Evolutionary conservation across 2,329 filamentous ascomycete genomes (phyloP).

Genomic region (Dendrostoma leiphaemia): DNA sequence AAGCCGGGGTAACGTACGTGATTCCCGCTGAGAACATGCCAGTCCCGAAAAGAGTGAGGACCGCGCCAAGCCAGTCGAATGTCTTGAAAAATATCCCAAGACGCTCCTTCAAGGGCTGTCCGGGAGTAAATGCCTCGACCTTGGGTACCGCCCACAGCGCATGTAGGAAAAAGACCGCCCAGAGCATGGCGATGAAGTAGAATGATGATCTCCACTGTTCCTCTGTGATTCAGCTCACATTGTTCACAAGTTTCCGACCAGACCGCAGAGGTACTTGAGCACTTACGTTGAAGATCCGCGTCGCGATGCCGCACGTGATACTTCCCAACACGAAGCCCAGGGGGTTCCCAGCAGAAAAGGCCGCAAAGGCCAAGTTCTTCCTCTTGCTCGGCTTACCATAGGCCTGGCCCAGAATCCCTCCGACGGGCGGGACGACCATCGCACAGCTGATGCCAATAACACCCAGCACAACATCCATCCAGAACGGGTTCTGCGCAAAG

Average conservation of each 20-base stretch:
- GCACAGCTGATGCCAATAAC: conserved; percentile 64
- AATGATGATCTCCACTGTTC: conserved; percentile 60
- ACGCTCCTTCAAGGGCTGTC: conserved; percentile 36
- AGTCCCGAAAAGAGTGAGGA: conserved; percentile 62
- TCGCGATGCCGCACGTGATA: conserved; percentile 61
- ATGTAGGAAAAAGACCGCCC: conserved; percentile 55
- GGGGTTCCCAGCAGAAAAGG: conserved; percentile 47
- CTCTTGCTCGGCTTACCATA: conserved; percentile 59
- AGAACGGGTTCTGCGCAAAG: conserved; percentile 57
- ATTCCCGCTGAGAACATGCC: conserved; percentile 63
- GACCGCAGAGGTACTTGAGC: background rate
- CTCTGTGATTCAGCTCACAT: background rate
- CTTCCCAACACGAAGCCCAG: conserved; percentile 41
- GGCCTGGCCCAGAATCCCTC: conserved; percentile 61
- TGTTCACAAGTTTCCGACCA: background rate
- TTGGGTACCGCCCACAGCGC: conserved; percentile 62
- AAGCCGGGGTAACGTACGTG: conserved; percentile 39
- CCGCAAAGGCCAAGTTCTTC: conserved; percentile 66
- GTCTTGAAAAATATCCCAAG: conserved; percentile 43
- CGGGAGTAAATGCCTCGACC: conserved; percentile 42
- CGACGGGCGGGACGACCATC: conserved; percentile 60
- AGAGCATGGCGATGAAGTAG: conserved; percentile 62
- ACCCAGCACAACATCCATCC: conserved; percentile 61
- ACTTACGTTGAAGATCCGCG: conserved; percentile 48
- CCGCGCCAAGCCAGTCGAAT: conserved; percentile 61